Evolutionary conservation across 352 stramenopile species (phyloP).

Genomic region (Phytophthora tubulina): DNA sequence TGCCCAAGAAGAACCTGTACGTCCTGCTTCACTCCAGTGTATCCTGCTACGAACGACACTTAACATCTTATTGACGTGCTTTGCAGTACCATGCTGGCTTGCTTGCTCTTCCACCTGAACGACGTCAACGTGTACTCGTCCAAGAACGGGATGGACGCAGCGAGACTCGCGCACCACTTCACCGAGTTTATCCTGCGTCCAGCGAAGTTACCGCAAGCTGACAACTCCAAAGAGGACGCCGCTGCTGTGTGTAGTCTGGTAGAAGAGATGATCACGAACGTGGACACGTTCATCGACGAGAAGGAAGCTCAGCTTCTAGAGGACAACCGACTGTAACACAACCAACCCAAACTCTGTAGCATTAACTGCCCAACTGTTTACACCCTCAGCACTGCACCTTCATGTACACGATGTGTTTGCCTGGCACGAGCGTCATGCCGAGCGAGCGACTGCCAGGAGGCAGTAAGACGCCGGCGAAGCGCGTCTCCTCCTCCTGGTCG

Average conservation of each 20-base stretch:
- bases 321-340: slow-evolving; percentile 48
- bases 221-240: slow-evolving; percentile 23
- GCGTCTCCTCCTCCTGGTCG: slow-evolving; percentile 51
- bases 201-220: slow-evolving; percentile 17
- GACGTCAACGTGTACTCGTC: slow-evolving; percentile 83
- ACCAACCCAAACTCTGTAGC: background rate
- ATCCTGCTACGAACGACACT: slow-evolving; percentile 1
- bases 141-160: slow-evolving; percentile 79
- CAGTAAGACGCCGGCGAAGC: slow-evolving; percentile 37
- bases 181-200: slow-evolving; percentile 64
- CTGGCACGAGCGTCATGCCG: slow-evolving; percentile 80
- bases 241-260: slow-evolving; percentile 49
- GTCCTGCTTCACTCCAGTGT: slow-evolving; percentile 15
- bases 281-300: slow-evolving; percentile 81
- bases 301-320: slow-evolving; percentile 67
- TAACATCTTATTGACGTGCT: slow-evolving; percentile 7
- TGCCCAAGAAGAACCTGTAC: slow-evolving; percentile 78
- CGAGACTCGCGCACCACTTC: slow-evolving; percentile 63
- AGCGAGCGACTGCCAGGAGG: slow-evolving; percentile 56
- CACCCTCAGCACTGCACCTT: slow-evolving; percentile 54
- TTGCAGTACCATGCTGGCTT: slow-evolving; percentile 70
- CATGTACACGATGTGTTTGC: slow-evolving; percentile 83
- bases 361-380: slow-evolving; percentile 8
- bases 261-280: slow-evolving; percentile 77
- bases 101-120: slow-evolving; percentile 84